phyloP scores from a whole-genome alignment of 2,329 filamentous ascomycete genomes.

The Dactylellina drechsleri region DNA sequence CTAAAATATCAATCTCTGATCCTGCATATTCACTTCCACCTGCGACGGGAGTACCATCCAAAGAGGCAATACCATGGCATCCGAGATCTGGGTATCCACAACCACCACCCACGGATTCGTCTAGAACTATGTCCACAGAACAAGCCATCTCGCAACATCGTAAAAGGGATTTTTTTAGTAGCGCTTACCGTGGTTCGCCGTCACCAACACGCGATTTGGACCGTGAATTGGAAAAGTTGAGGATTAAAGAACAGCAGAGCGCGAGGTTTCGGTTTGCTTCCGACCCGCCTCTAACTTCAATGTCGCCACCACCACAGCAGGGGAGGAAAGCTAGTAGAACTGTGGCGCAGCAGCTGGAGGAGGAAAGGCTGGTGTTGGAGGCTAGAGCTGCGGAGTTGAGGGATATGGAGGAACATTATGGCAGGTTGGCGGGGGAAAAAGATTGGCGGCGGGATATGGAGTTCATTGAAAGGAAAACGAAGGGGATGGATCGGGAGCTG shows the following conservation, averaged over 20 bases:
- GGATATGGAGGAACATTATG: conserved; percentile 26
- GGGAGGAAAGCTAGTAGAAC: neutral
- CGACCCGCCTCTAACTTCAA: no score
- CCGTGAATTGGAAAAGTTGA: neutral
- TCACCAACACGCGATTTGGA: conserved; percentile 14
- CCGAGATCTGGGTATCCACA: neutral
- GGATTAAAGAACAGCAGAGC: neutral
- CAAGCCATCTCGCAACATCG: conserved; percentile 13
- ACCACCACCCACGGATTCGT: neutral
- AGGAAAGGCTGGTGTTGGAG: conserved; percentile 16
- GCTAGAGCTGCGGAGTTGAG: conserved; percentile 20
- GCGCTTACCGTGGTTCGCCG: conserved; percentile 27
- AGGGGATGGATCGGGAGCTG: conserved; percentile 13
- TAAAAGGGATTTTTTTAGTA: neutral
- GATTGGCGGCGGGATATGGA: conserved; percentile 26
- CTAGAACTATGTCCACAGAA: neutral
- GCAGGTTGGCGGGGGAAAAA: conserved; percentile 13
- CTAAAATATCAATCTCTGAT: no score
- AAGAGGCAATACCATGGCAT: no score
- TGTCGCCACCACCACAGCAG: neutral
- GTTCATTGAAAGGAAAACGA: conserved; percentile 29
- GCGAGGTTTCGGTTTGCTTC: no score
- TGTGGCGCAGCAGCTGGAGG: neutral
- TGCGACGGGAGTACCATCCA: no score
- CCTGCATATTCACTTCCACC: no score